A percentile compares a stretch with the other conserved stretches of the same genome.
Conservation (phyloP, 495 filamentous ascomycete genomes). For the Aspergillus mulundensis region DNA sequence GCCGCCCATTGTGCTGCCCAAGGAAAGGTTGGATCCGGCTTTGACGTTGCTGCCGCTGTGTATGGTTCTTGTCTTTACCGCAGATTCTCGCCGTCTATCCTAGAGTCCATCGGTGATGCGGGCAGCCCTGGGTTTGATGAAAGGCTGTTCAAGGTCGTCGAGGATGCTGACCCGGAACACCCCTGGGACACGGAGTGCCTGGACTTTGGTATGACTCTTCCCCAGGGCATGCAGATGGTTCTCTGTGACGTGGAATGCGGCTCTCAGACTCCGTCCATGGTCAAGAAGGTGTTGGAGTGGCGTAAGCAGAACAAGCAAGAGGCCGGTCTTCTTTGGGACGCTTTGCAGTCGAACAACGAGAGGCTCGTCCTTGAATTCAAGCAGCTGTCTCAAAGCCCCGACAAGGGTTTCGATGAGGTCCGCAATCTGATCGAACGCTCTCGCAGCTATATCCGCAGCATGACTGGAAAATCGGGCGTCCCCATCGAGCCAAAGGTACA, state of each 20-base stretch:
- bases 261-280: conserved; percentile 90
- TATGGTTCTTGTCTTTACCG: conserved; percentile 88
- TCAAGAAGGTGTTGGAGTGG: conserved; percentile 85
- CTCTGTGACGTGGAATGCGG: conserved; percentile 97
- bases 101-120: conserved; percentile 60
- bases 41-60: conserved; percentile 91
- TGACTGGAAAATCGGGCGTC: conserved; percentile 71
- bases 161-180: conserved; percentile 44
- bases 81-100: conserved; percentile 78
- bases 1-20: conserved; percentile 93
- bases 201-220: conserved; percentile 61
- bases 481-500: conserved; percentile 88
- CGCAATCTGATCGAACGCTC: conserved; percentile 45
- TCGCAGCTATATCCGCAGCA: conserved; percentile 61
- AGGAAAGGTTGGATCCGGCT: conserved; percentile 92
- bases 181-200: conserved; percentile 76
- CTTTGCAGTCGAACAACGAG: conserved; percentile 71
- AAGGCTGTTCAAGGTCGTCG: conserved; percentile 60
- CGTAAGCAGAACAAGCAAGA: conserved; percentile 60
- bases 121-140: conserved; percentile 60
- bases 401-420: conserved; percentile 35
- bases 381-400: conserved; percentile 31
- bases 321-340: conserved; percentile 66
- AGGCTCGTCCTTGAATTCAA: conserved; percentile 61
- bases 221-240: conserved; percentile 64